A percentile compares a stretch with the other conserved stretches of the same genome.
Evolutionary conservation across 805 yeast species (phyloP).

Genomic region (Torulaspora quercuum): DNA sequence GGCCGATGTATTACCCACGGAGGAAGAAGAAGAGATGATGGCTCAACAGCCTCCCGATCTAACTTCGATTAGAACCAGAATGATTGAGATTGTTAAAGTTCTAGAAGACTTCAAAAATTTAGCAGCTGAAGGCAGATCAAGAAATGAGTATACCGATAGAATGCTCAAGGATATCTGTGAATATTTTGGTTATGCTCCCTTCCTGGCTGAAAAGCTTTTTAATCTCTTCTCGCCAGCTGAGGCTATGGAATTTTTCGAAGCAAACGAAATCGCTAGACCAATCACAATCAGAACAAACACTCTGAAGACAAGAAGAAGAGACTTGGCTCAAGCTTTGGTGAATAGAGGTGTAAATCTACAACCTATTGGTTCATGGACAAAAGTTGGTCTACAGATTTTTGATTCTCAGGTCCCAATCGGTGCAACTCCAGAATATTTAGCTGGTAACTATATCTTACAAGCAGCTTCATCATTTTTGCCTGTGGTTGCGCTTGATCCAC

Average conservation of each 20-base stretch:
- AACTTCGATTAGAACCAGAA: constrained; percentile 82
- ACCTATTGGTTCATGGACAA: constrained; percentile 97
- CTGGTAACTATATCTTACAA: constrained; percentile 96
- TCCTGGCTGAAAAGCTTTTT: constrained; percentile 90
- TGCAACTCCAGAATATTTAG: constrained; percentile 97
- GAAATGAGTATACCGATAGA: constrained; percentile 78
- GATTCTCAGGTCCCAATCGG: constrained; percentile 99
- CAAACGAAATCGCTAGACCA: constrained; percentile 96
- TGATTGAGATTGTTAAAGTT: constrained; percentile 92
- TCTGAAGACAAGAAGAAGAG: constrained; percentile 88
- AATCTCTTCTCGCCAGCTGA: constrained; percentile 90
- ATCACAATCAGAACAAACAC: constrained; percentile 98
- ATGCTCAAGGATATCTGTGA: constrained; percentile 81
- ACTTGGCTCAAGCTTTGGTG: constrained; percentile 88
- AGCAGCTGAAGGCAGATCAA: constrained; percentile 81
- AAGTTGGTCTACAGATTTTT: constrained; percentile 94
- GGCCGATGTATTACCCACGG: constrained; percentile 72
- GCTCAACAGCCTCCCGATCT: constrained; percentile 64
- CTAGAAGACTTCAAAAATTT: constrained; percentile 81
- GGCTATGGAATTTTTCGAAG: constrained; percentile 97
- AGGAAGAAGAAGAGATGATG: constrained; percentile 57
- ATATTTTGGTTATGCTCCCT: constrained; percentile 90
- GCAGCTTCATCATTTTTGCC: constrained; percentile 98
- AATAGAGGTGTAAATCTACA: constrained; percentile 96
- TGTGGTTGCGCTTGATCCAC: constrained; percentile 97